These are phyloP conservation scores for Typha latifolia DNA, from an alignment of 176 grass and related monocot genomes.

Conservation along the genomic window DNA sequence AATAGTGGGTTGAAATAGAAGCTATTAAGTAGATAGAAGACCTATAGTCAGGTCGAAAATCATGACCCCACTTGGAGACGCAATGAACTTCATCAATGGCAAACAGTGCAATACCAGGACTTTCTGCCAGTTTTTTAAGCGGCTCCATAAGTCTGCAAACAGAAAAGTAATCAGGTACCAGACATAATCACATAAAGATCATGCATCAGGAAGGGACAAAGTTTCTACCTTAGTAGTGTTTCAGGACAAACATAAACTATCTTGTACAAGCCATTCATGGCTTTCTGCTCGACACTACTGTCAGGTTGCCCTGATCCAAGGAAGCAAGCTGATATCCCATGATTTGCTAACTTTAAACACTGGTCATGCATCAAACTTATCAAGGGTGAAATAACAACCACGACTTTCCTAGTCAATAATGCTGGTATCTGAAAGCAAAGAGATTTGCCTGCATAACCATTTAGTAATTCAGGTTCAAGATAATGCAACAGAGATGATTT, in stretches of 20 bases:
- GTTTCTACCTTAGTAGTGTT: conserved; percentile 69
- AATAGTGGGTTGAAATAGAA: conserved; percentile 7
- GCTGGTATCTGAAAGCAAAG: conserved; percentile 94
- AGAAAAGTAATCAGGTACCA: conserved; percentile 21
- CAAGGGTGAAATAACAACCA: conserved; percentile 82
- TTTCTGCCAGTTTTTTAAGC: conserved; percentile 80
- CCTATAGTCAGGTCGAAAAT: conserved; percentile 96
- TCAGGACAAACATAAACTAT: conserved; percentile 97
- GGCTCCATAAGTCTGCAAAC: conserved; percentile 72
- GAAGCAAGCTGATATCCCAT: conserved; percentile 87
- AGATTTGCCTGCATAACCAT: conserved; percentile 63
- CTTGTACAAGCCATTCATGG: conserved; percentile 82
- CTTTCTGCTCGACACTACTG: conserved; percentile 64
- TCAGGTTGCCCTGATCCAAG: conserved; percentile 95
- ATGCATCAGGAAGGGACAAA: conserved; percentile 1
- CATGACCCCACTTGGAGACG: conserved; percentile 96
- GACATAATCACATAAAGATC: neutral
- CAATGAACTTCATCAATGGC: conserved; percentile 94
- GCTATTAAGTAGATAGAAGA: conserved; percentile 42
- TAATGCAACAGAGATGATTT: neutral
- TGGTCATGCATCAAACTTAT: conserved; percentile 99
- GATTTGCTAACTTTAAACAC: conserved; percentile 77
- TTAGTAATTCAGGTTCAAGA: conserved; percentile 20
- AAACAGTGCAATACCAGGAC: conserved; percentile 87
- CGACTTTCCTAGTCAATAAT: conserved; percentile 63